These are phyloP conservation scores for Pseudonitzschia multiseries DNA, from an alignment of 108 stramenopile species.

Conservation along the genomic window DNA sequence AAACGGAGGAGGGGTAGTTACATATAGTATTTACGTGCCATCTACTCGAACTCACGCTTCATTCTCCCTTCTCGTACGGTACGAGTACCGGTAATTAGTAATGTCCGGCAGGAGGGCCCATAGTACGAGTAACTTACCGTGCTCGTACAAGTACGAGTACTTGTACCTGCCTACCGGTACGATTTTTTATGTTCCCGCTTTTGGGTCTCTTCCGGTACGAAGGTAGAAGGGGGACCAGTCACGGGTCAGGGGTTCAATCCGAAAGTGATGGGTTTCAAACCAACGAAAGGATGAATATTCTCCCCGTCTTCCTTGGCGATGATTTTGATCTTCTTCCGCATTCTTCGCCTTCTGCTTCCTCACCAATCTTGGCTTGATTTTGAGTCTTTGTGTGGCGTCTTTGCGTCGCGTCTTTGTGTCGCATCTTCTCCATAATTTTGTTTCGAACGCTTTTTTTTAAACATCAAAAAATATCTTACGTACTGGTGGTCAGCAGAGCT, in stretches of 20 bases:
- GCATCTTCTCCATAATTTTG: background rate
- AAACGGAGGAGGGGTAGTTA: too few relatives aligned
- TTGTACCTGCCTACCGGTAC: too few relatives aligned
- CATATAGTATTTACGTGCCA: too few relatives aligned
- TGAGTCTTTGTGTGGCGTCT: background rate
- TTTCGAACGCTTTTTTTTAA: background rate
- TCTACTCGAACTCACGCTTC: too few relatives aligned
- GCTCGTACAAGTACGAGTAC: too few relatives aligned
- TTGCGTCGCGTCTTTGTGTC: background rate
- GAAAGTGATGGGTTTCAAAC: background rate
- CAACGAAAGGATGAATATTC: background rate
- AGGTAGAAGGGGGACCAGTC: too few relatives aligned
- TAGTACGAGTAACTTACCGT: too few relatives aligned
- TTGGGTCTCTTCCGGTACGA: too few relatives aligned
- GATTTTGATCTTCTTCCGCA: conserved; percentile 4
- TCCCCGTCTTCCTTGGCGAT: background rate
- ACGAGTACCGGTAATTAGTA: too few relatives aligned
- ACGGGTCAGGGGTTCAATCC: background rate
- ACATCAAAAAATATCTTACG: background rate
- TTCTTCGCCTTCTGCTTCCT: conserved; percentile 11
- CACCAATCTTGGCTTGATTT: background rate
- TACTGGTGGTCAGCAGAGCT: background rate
- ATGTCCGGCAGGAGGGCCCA: too few relatives aligned
- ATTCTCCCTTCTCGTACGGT: too few relatives aligned
- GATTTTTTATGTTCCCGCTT: too few relatives aligned